Percentiles rank a stretch among this genome's conserved stretches.
phyloP scores from a whole-genome alignment of 2,329 filamentous ascomycete genomes.

The Biscogniauxia marginata region DNA sequence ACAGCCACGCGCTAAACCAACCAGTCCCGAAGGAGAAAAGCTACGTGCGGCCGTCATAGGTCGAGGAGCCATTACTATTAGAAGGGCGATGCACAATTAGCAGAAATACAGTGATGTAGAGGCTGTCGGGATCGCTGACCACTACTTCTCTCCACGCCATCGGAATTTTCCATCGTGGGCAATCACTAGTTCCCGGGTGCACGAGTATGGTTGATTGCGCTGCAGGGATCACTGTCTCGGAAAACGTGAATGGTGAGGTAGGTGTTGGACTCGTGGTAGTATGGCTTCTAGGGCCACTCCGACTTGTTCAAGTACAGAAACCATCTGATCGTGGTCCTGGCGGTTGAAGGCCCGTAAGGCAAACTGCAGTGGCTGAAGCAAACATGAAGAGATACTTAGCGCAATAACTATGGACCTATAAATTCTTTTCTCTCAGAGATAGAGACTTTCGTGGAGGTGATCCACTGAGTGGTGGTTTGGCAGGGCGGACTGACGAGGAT shows the following conservation, averaged over 20 bases:
- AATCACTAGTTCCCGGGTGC: not conserved
- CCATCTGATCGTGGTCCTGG: not conserved
- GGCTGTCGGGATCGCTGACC: not conserved
- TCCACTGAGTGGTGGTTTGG: not conserved
- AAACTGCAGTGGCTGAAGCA: constrained; percentile 15
- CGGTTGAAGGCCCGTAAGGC: constrained; percentile 7
- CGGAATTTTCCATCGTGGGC: not conserved
- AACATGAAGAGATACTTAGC: constrained; percentile 4
- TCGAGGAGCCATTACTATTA: no score
- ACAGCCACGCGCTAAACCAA: no score
- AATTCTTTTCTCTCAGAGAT: not conserved
- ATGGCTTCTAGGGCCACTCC: not conserved
- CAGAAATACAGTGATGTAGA: not conserved
- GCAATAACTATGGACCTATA: not conserved
- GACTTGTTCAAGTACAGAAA: not conserved
- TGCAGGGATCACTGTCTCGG: not conserved
- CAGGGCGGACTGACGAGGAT: not conserved
- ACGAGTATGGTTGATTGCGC: not conserved
- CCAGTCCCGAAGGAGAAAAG: no score
- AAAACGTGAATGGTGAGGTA: not conserved
- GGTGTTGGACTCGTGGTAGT: not conserved
- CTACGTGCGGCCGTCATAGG: no score
- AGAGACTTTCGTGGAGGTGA: not conserved
- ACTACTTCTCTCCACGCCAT: not conserved
- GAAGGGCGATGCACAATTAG: no score